Conservation (phyloP, 2,329 filamentous ascomycete species). For the Colletotrichum aenigma region DNA sequence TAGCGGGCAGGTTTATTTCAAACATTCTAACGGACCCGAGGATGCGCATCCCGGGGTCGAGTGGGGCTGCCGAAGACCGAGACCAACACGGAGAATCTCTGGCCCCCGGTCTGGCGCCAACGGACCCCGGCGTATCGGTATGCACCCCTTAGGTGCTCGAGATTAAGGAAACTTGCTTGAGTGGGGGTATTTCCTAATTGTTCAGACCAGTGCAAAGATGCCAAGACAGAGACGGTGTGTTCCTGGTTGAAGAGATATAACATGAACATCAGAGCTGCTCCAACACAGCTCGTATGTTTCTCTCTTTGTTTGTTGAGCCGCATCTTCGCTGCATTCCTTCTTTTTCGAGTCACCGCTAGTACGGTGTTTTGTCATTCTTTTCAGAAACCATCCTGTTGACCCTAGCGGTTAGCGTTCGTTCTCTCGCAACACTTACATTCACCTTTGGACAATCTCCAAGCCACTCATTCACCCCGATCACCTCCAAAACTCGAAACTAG, state of each 20-base stretch:
- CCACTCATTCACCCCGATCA: background rate
- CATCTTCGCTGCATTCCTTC: conserved; percentile 8
- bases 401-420: conserved; percentile 14
- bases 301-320: background rate
- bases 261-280: background rate
- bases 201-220: background rate
- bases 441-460: background rate
- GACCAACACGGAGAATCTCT: conserved; percentile 1
- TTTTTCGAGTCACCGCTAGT: conserved; percentile 11
- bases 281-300: background rate
- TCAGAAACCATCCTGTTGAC: background rate
- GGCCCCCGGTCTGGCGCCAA: background rate
- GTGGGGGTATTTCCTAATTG: background rate
- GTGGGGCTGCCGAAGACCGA: conserved; percentile 10
- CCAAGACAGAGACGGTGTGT: background rate
- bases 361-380: conserved; percentile 17
- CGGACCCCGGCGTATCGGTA: background rate
- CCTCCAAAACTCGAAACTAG: background rate
- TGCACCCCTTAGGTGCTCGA: background rate
- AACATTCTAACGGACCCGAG: conserved; percentile 8
- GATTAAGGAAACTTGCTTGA: conserved; percentile 10
- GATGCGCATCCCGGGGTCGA: conserved; percentile 3
- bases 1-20: background rate
- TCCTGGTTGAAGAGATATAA: background rate
- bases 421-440: background rate